A percentile compares a stretch with the other conserved stretches of the same genome.
These are phyloP conservation scores for Erythrophleum fordii DNA, from an alignment of 306 rosid genomes.

Conservation along the genomic window DNA sequence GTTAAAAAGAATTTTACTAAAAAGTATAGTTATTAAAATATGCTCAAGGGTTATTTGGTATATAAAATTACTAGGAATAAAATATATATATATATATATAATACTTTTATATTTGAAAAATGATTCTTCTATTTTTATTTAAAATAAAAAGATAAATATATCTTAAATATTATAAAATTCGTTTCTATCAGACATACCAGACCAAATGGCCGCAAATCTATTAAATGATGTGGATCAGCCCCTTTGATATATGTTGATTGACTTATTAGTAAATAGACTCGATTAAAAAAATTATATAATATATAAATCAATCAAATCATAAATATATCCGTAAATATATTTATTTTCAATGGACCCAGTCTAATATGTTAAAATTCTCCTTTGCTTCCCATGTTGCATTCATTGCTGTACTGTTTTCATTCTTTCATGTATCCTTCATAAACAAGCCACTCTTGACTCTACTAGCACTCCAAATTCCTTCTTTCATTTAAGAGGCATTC, in stretches of 20 bases:
- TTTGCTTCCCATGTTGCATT: slow-evolving; percentile 42
- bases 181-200: too few species aligned
- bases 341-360: background rate
- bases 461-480: slow-evolving; percentile 26
- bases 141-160: too few species aligned
- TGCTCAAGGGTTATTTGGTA: too few species aligned
- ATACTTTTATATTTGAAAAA: too few species aligned
- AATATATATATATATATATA: too few species aligned
- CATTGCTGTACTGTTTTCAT: slow-evolving; percentile 30
- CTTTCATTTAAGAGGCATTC: slow-evolving; percentile 22
- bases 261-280: background rate
- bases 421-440: slow-evolving; percentile 39
- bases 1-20: background rate
- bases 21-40: background rate
- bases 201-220: too few species aligned
- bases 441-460: slow-evolving; percentile 11
- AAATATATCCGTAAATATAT: background rate
- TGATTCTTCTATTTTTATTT: too few species aligned
- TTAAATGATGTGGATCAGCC: too few species aligned
- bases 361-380: slow-evolving; percentile 32
- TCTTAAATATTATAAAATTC: too few species aligned
- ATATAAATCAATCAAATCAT: background rate
- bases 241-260: background rate
- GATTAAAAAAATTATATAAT: background rate
- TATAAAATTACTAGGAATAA: too few species aligned